phyloP scores from a whole-genome alignment of 768 basidiomycete species.

The Xerocomus spinulosus region DNA sequence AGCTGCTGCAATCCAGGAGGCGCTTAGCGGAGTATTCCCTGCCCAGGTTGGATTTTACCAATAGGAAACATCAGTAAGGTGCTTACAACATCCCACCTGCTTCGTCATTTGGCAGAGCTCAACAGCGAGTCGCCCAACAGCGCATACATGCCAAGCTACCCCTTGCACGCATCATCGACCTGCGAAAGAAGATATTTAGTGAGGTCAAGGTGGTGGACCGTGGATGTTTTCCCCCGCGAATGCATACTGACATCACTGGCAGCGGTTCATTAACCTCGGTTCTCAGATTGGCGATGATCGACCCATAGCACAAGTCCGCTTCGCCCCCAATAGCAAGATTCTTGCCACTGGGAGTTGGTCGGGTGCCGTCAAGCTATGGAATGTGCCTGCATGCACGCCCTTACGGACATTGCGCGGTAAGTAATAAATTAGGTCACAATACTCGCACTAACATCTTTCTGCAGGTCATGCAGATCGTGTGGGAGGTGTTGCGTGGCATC shows the following conservation, averaged over 20 bases:
- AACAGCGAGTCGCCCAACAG: slow-evolving; percentile 91
- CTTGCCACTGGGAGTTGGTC: slow-evolving; percentile 96
- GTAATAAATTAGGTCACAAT: slow-evolving; percentile 6
- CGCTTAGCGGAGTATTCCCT: slow-evolving; percentile 91
- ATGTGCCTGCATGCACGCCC: slow-evolving; percentile 84
- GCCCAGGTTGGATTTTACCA: slow-evolving; percentile 79
- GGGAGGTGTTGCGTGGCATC: slow-evolving; percentile 98
- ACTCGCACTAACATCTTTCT: slow-evolving; percentile 5
- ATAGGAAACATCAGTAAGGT: slow-evolving; percentile 60
- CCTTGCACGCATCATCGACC: slow-evolving; percentile 83
- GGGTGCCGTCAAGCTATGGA: slow-evolving; percentile 92
- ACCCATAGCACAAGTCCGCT: slow-evolving; percentile 89
- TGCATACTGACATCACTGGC: background rate
- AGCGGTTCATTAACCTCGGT: slow-evolving; percentile 90
- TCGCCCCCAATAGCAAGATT: slow-evolving; percentile 84
- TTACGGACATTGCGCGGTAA: slow-evolving; percentile 71
- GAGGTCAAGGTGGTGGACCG: slow-evolving; percentile 72
- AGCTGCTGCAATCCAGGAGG: slow-evolving; percentile 80
- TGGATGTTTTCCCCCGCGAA: background rate
- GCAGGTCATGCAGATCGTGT: slow-evolving; percentile 86
- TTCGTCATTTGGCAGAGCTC: slow-evolving; percentile 72
- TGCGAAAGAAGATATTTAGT: slow-evolving; percentile 84
- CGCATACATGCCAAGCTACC: slow-evolving; percentile 84
- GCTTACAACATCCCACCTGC: slow-evolving; percentile 56
- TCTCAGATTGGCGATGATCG: slow-evolving; percentile 98